These are phyloP conservation scores for Solanum stenotomum DNA, from an alignment of 257 asterid genomes.

Conservation along the genomic window DNA sequence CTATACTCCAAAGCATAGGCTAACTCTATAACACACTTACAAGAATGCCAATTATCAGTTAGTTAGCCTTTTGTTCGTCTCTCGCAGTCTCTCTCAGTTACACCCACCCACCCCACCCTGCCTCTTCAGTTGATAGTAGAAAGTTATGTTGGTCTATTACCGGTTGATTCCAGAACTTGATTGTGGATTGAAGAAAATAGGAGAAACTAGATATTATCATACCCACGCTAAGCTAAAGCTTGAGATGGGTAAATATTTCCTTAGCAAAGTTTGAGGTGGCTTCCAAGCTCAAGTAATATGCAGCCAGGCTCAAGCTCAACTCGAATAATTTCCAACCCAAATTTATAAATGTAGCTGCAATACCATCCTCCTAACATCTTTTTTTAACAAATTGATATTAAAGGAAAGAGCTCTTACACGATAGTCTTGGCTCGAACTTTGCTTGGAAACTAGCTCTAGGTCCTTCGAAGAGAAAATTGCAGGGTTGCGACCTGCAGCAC, in stretches of 20 bases:
- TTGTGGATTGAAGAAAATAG: background rate
- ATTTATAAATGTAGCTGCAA: background rate
- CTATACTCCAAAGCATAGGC: background rate
- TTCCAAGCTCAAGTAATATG: background rate
- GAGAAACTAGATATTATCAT: background rate
- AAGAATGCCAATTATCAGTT: background rate
- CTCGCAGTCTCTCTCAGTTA: background rate
- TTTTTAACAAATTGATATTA: background rate
- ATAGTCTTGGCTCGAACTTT: background rate
- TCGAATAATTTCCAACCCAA: background rate
- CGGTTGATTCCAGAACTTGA: background rate
- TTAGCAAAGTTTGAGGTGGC: background rate
- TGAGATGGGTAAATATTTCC: background rate
- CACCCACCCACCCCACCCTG: background rate
- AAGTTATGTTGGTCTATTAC: background rate
- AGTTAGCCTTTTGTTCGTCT: background rate
- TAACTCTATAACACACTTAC: background rate
- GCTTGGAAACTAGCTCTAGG: slow-evolving; percentile 33
- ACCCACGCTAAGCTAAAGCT: background rate
- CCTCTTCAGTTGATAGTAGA: background rate
- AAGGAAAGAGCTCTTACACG: background rate
- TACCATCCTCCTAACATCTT: background rate
- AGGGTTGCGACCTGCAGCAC: slow-evolving; percentile 27
- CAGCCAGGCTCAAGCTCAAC: background rate
- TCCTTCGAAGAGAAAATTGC: slow-evolving; percentile 40